Percentiles rank a stretch among this genome's conserved stretches.
These are phyloP conservation scores for Xylaria curta DNA, from an alignment of 495 filamentous ascomycete species.

Conservation along the genomic window DNA sequence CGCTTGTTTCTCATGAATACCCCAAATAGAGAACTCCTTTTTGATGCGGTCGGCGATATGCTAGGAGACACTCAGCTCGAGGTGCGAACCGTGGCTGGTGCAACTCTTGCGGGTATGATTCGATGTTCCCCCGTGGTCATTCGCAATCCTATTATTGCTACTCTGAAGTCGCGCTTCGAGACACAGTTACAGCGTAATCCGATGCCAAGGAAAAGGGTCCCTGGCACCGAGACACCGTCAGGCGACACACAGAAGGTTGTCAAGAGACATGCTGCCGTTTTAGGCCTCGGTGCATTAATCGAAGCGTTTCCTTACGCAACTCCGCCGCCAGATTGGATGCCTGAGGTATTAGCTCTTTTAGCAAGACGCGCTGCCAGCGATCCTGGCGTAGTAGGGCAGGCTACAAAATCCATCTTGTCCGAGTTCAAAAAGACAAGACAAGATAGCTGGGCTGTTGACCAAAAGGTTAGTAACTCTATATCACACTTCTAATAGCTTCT, in stretches of 20 bases:
- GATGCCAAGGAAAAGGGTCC: constrained; percentile 73
- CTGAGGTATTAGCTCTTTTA: constrained; percentile 85
- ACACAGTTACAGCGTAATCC: constrained; percentile 78
- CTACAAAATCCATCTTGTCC: constrained; percentile 92
- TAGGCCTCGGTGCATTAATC: constrained; percentile 89
- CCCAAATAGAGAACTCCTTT: constrained; percentile 76
- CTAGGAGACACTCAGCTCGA: constrained; percentile 90
- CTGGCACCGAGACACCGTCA: constrained; percentile 77
- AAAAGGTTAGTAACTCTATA: constrained; percentile 71
- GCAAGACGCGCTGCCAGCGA: constrained; percentile 86
- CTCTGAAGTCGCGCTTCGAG: constrained; percentile 80
- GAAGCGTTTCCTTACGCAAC: constrained; percentile 97
- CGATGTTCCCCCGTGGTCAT: constrained; percentile 88
- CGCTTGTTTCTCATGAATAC: constrained; percentile 90
- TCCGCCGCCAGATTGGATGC: constrained; percentile 92
- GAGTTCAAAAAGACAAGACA: constrained; percentile 99
- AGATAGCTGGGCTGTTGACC: constrained; percentile 97
- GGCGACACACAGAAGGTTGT: constrained; percentile 82
- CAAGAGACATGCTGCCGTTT: constrained; percentile 84
- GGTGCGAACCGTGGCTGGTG: constrained; percentile 89
- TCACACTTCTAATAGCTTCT: neutral
- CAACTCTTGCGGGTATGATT: constrained; percentile 96
- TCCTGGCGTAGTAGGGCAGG: constrained; percentile 92
- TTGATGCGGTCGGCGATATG: constrained; percentile 92
- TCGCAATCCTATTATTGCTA: constrained; percentile 74